Conservation (phyloP, 257 asterid genomes). For the Verbascum thapsus region DNA sequence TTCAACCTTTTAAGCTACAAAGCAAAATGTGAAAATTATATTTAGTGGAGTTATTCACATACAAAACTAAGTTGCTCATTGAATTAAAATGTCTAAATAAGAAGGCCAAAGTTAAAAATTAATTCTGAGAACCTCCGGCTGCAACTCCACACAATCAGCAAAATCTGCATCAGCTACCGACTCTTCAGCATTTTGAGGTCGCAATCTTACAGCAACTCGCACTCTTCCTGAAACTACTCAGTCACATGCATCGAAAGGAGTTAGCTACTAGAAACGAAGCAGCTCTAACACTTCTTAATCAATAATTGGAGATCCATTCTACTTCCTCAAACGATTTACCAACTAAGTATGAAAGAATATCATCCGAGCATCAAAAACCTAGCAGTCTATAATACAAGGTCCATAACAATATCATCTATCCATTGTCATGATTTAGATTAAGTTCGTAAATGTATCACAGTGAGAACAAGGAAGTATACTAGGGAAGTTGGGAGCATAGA, state of each 20-base stretch:
- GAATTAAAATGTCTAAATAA: conserved; percentile 26
- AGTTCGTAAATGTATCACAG: background rate
- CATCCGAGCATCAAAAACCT: conserved; percentile 16
- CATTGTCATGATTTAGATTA: conserved; percentile 18
- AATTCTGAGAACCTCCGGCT: conserved; percentile 72
- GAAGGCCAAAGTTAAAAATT: conserved; percentile 17
- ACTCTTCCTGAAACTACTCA: conserved; percentile 90
- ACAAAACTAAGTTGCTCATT: background rate
- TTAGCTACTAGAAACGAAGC: conserved; percentile 8
- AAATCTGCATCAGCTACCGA: conserved; percentile 96
- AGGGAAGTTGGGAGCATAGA: conserved; percentile 3
- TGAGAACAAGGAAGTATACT: conserved; percentile 15
- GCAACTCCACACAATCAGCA: conserved; percentile 98
- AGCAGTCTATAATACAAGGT: conserved; percentile 12
- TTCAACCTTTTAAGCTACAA: conserved; percentile 92
- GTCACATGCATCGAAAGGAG: conserved; percentile 30
- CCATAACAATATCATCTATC: conserved; percentile 5
- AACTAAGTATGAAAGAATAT: conserved; percentile 2
- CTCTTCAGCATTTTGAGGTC: conserved; percentile 95
- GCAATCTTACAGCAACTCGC: conserved; percentile 88
- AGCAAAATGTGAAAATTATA: conserved; percentile 29
- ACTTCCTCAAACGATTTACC: conserved; percentile 21
- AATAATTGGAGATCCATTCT: conserved; percentile 9
- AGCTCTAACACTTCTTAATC: background rate
- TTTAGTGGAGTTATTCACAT: conserved; percentile 26